Evolutionary conservation across 345 rosid genomes (phyloP), one percentile per base, ranked within the genome.

Genomic region (Arabidopsis suecica): DNA sequence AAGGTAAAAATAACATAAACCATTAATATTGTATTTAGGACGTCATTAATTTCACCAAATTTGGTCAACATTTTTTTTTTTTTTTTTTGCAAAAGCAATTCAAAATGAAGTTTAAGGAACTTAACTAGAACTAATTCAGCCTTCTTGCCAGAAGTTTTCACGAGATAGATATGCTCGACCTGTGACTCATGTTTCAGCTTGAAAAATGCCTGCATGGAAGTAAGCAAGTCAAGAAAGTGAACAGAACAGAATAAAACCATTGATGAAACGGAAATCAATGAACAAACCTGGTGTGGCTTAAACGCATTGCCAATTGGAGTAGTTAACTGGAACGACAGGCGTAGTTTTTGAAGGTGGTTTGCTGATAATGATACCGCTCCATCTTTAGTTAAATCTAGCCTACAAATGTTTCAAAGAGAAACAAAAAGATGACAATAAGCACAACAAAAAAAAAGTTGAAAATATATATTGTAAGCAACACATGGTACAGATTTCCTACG

Each of bases 341-440:
- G 93, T 71, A 96, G 78, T 86, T 91, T 96, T 79, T 96, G 97
- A 38, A 96, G 99, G 77, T 96, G 99, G 79, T 93, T 96, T 42
- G 98, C 99, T 37, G 93, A 82, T 74, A 93, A 81, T 42, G 97
- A 84, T 59, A 87, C 81, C 38, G 69, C 80, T 71, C 72, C 86
- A 62, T 86, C 82, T 84, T 80, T 86, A 74, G 84, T 76, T 59
- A 95, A 83, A 85, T 92, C 92, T 65, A 96, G 82, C 85, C 99
- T 96, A 58, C 22, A 55, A 23, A 36, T 50, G 48, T 72, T 59
- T 51, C 49, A 72, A 44, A 61, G 63, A 51, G 18, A 71, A 41
- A 65, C 49, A 72, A 50, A 70, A 25, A 6, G 50, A 72, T 33
- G 16, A 50, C 1, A 14, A 14, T 78, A 60, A 48, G 73, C 40